Base-by-base conservation (phyloP, 2,329 filamentous ascomycete genomes). In the Curvularia spicifera region DNA sequence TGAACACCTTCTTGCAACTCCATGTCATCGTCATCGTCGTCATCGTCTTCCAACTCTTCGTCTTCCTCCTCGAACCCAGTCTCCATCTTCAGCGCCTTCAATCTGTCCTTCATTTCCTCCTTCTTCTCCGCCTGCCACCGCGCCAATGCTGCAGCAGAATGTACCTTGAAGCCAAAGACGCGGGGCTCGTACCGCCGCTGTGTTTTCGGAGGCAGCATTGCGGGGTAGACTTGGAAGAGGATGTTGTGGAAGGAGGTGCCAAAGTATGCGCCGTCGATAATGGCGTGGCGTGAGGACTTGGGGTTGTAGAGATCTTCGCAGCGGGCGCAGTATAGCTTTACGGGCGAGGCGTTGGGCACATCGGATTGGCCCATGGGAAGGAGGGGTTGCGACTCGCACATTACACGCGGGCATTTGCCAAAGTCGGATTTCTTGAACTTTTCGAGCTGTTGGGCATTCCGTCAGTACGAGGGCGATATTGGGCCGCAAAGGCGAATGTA, bases 291-390 rank as follows among this genome's bases (percentile, higher is more conserved):
- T 20, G 92, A 94, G 3, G 95, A 98, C 78, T 99, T 99, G 44
- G 95, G 95, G 80, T 98, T 98, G 84, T 99, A 99, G 59, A 96
- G 90, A 77, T 99, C 95, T 83, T 99, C 95, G 83, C 95, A 99
- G 70, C 93, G 91, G 47, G 91, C 89, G 79, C 95, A 99, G 85
- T 97, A 99, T 52, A 99, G 90, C 79, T 97, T 98, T 66, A 97
- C 95, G 46, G 94, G 89, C 72, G 93, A 96, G 68, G 89, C 83
- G 79, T 93, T 93, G 62, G 95, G 87, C 2, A 94, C 83, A 79
- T 99, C 95, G 70, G 92, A 91, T 70, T 96, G 90, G 64, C 95
- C 95, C 87, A 97, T 96, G 45, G 95, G 95, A 28, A 99, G 87
- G 39, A 99, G 87, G 6, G 93, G 93, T 76, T 99, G 93, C 10